These are phyloP conservation scores for Nicotiana tabacum DNA, from an alignment of 257 asterid genomes.

Conservation along the genomic window DNA sequence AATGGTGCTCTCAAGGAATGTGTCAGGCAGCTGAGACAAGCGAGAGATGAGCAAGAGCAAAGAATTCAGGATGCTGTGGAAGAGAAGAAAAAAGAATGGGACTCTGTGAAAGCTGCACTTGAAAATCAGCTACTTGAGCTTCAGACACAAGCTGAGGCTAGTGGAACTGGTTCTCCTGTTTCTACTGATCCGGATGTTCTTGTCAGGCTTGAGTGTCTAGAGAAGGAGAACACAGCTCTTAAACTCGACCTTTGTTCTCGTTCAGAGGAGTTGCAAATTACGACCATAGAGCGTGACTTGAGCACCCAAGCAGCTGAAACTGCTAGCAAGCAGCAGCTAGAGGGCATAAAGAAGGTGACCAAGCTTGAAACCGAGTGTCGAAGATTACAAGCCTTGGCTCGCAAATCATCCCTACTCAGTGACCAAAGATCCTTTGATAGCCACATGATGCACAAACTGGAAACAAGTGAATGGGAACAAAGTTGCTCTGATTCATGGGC, in stretches of 20 bases:
- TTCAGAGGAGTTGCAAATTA: conserved; percentile 44
- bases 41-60: conserved; percentile 57
- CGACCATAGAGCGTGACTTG: conserved; percentile 57
- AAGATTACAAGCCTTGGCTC: conserved; percentile 35
- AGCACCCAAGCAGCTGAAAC: conserved; percentile 71
- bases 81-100: conserved; percentile 41
- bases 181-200: conserved; percentile 23
- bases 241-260: conserved; percentile 41
- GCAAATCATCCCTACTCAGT: conserved; percentile 34
- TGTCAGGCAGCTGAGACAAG: conserved; percentile 61
- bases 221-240: conserved; percentile 53
- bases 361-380: conserved; percentile 54
- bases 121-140: conserved; percentile 46
- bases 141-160: conserved; percentile 26
- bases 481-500: conserved; percentile 46
- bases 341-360: conserved; percentile 49
- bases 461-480: conserved; percentile 31
- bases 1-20: conserved; percentile 79
- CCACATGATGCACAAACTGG: conserved; percentile 17
- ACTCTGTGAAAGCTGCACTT: conserved; percentile 30
- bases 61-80: conserved; percentile 30
- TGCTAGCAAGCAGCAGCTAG: conserved; percentile 71
- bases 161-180: conserved; percentile 20
- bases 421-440: conserved; percentile 32
- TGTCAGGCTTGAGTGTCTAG: conserved; percentile 29